phyloP scores from a whole-genome alignment of 805 yeast species.

The Metschnikowia borealis region DNA sequence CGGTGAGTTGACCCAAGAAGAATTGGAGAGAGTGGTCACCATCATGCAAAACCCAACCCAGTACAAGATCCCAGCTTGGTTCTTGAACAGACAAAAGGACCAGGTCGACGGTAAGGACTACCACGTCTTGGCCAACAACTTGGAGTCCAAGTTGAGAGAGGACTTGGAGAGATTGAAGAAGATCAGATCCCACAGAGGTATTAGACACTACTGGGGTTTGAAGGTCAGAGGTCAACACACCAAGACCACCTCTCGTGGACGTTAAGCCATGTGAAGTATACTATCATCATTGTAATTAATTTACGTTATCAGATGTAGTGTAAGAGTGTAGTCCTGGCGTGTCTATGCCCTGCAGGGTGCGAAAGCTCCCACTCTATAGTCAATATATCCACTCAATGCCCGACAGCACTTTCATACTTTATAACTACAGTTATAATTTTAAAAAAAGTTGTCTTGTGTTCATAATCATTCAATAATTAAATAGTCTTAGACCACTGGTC shows the following conservation, averaged over 20 bases:
- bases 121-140: conserved; percentile 98
- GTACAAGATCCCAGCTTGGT: conserved; percentile 99
- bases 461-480: no score
- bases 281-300: conserved; percentile 18
- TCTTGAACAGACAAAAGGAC: conserved; percentile 95
- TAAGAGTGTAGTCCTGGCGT: neutral
- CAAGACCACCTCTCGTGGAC: conserved; percentile 99
- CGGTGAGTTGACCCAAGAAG: conserved; percentile 99
- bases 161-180: conserved; percentile 99
- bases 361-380: no score
- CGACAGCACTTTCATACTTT: no score
- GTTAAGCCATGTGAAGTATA: conserved; percentile 22
- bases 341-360: no score
- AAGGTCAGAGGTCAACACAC: conserved; percentile 99
- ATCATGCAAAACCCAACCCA: conserved; percentile 99
- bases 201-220: conserved; percentile 99
- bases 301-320: conserved; percentile 14
- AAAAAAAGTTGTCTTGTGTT: no score
- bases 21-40: conserved; percentile 99
- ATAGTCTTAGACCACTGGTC: no score
- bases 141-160: conserved; percentile 99
- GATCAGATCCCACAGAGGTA: conserved; percentile 99
- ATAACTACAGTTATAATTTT: no score
- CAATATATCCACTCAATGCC: no score
- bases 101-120: conserved; percentile 97